These are phyloP conservation scores for Ulvella scutata DNA, from an alignment of 139 green algal genomes.

Conservation along the genomic window DNA sequence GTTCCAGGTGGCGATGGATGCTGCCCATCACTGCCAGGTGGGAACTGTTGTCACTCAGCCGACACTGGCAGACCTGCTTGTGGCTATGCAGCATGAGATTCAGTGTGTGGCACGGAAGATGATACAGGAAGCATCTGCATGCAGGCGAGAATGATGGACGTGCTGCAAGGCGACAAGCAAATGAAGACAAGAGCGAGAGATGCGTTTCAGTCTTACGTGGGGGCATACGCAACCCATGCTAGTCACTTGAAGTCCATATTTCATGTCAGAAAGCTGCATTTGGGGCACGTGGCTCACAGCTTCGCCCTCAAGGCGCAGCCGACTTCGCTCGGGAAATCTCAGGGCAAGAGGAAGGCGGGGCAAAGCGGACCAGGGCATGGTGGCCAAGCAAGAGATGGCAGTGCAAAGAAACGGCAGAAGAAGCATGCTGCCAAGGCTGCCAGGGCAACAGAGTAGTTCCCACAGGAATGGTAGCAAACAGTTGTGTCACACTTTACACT, in stretches of 20 bases:
- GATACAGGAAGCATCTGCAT: too few species aligned
- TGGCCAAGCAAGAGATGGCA: too few species aligned
- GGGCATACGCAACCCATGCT: constrained; percentile 69
- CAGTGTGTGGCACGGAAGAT: too few species aligned
- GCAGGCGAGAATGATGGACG: constrained; percentile 22
- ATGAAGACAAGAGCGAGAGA: constrained; percentile 33
- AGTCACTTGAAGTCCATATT: constrained; percentile 59
- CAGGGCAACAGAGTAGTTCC: too few species aligned
- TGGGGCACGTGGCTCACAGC: constrained; percentile 79
- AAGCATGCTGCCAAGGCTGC: too few species aligned
- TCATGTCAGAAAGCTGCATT: constrained; percentile 71
- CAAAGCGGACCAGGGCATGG: too few species aligned
- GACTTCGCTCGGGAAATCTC: constrained; percentile 22
- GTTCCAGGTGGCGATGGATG: constrained; percentile 3
- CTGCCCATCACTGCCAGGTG: neutral
- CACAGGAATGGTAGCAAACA: too few species aligned
- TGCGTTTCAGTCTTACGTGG: constrained; percentile 74
- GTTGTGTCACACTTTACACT: too few species aligned
- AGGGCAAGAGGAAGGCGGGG: neutral
- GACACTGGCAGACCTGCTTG: neutral
- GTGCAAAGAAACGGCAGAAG: neutral
- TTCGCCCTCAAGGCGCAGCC: constrained; percentile 65
- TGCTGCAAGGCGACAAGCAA: constrained; percentile 17
- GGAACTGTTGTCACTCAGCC: neutral
- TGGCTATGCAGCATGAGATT: too few species aligned